These are phyloP conservation scores for Backusella macrospora DNA, from an alignment of 192 early-diverging fungal genomes.

Conservation along the genomic window DNA sequence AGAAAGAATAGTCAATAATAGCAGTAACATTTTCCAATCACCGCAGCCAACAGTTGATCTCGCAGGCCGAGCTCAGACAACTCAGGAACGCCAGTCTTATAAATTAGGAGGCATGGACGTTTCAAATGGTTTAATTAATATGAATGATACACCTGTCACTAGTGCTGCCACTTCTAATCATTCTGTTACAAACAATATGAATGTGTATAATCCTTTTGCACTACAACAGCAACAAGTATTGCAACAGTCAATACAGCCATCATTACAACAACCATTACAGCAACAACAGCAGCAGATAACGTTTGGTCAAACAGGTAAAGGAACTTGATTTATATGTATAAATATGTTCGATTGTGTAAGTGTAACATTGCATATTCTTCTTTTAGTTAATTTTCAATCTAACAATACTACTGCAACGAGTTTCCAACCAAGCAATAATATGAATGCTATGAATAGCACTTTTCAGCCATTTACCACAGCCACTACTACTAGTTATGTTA, in stretches of 20 bases:
- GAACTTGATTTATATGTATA: conserved; percentile 6
- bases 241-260: conserved; percentile 15
- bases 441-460: not conserved
- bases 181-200: not conserved
- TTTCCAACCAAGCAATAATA: not conserved
- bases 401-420: conserved; percentile 1
- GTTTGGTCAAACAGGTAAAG: conserved; percentile 2
- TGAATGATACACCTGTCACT: not conserved
- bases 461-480: not conserved
- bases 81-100: conserved; percentile 8
- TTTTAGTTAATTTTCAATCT: conserved; percentile 5
- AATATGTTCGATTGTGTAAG: conserved; percentile 7
- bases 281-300: conserved; percentile 18
- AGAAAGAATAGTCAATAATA: conserved; percentile 34
- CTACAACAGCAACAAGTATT: not conserved
- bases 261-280: conserved; percentile 12
- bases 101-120: conserved; percentile 15
- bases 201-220: conserved; percentile 16
- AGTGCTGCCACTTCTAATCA: not conserved
- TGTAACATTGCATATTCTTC: conserved; percentile 7
- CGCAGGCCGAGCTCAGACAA: conserved; percentile 27
- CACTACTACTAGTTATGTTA: not conserved
- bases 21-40: conserved; percentile 31
- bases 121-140: conserved; percentile 13
- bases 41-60: conserved; percentile 25